Conservation (phyloP, 345 rosid genomes). For the Melaleuca alternifolia region DNA sequence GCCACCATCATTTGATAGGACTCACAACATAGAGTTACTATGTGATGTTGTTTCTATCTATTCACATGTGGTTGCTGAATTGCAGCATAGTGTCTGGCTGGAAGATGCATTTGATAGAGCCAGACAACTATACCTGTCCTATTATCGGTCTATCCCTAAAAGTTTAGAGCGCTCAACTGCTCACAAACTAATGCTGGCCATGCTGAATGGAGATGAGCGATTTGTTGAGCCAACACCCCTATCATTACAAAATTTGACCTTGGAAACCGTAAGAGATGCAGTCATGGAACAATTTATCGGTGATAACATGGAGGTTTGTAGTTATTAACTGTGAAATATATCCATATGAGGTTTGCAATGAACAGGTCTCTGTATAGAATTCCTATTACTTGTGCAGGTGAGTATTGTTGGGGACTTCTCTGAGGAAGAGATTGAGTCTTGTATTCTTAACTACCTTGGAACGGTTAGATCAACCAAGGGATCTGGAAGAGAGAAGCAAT, state of each 20-base stretch:
- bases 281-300: constrained; percentile 94
- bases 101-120: constrained; percentile 99
- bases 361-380: not conserved
- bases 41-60: not conserved
- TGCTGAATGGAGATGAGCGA: constrained; percentile 95
- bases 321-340: not conserved
- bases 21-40: not conserved
- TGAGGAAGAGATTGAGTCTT: constrained; percentile 75
- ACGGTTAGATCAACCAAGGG: constrained; percentile 62
- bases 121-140: constrained; percentile 80
- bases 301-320: constrained; percentile 86
- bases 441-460: constrained; percentile 85
- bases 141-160: constrained; percentile 95
- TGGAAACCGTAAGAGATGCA: constrained; percentile 76
- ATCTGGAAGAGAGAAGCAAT: constrained; percentile 19
- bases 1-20: not conserved
- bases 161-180: constrained; percentile 99
- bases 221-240: constrained; percentile 92
- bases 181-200: constrained; percentile 93
- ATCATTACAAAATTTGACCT: constrained; percentile 63
- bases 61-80: constrained; percentile 15
- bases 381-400: constrained; percentile 30
- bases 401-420: constrained; percentile 96
- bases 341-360: not conserved
- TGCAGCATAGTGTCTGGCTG: constrained; percentile 98